Base-by-base conservation (phyloP, 768 basidiomycete species). In the Cystofilobasidium macerans region DNA sequence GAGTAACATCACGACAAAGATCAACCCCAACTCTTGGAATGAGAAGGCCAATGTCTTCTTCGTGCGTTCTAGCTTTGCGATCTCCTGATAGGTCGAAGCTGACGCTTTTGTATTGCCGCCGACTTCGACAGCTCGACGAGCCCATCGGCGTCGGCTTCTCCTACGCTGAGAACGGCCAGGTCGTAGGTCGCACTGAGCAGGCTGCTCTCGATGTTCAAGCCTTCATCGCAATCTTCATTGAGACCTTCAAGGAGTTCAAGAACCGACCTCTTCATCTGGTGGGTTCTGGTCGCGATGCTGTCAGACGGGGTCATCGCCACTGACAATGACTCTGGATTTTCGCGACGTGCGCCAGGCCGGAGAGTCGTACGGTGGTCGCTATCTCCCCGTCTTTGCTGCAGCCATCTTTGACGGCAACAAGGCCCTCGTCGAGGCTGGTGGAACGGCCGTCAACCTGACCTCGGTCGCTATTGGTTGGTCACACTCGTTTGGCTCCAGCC, bases 191-290 rank as follows among this genome's bases (percentile, higher is more conserved):
- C 0, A 86, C 88, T 0, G 87, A 89, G 75, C 84, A 84, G n/a
- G 88, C 88, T 0, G 85, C 87, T 5, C 82, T 81, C 69, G 85
- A 89, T 71, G 78, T 89, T 43, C 80, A 85, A 57, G 84, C 87
- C 0, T 89, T 89, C 75, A 78, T 89, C 61, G 78, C 82, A 2
- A 85, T 90, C 63, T 56, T 67, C 32, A 63, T 61, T 26, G 61
- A 68, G 69, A 84, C 84, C 0, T 91, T 89, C 77, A 78, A 79
- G 18, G 81, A 87, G 69, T 88, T 86, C 75, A 73, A 82, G 57
- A 86, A 85, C 3, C 76, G 87, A 28, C 77, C 82, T 0, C 79
- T 90, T 53, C 86, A 88, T 69, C 78, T 89, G 59, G 80, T 87
- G 0, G 88, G 88, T 16, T n/a, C n/a, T n/a, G n/a, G n/a, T n/a